Evolutionary conservation across 139 green algal genomes (phyloP).

Genomic region (Mesotaenium endlicherianum): DNA sequence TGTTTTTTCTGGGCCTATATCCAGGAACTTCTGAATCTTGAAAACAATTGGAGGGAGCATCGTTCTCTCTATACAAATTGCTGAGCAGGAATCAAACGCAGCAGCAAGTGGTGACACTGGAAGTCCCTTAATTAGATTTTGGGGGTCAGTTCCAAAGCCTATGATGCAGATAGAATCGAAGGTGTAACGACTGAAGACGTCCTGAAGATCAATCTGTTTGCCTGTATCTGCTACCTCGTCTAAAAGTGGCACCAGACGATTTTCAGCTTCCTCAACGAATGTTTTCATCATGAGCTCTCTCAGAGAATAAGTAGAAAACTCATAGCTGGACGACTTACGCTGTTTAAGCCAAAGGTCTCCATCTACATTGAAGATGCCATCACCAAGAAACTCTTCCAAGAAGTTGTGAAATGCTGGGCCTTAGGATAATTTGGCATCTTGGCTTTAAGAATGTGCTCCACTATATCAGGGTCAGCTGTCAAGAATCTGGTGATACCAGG

Average conservation of each 20-base stretch:
- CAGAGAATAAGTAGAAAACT: constrained; percentile 10
- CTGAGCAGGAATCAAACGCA: too few species aligned
- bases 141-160: constrained; percentile 6
- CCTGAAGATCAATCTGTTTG: constrained; percentile 16
- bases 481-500: too few species aligned
- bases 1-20: too few species aligned
- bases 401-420: too few species aligned
- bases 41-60: too few species aligned
- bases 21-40: too few species aligned
- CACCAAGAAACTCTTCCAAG: constrained; percentile 23
- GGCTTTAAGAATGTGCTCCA: too few species aligned
- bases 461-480: too few species aligned
- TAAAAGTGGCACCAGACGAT: not conserved
- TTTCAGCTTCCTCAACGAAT: not conserved
- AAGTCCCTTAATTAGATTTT: not conserved
- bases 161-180: constrained; percentile 28
- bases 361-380: constrained; percentile 41
- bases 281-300: constrained; percentile 23
- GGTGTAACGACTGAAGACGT: constrained; percentile 12
- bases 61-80: too few species aligned
- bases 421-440: too few species aligned
- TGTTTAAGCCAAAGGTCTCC: constrained; percentile 17
- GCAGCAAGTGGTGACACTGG: not conserved
- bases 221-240: not conserved
- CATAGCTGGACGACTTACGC: constrained; percentile 28